Base-by-base conservation (phyloP, 768 basidiomycete species). In the Suillus sp. region DNA sequence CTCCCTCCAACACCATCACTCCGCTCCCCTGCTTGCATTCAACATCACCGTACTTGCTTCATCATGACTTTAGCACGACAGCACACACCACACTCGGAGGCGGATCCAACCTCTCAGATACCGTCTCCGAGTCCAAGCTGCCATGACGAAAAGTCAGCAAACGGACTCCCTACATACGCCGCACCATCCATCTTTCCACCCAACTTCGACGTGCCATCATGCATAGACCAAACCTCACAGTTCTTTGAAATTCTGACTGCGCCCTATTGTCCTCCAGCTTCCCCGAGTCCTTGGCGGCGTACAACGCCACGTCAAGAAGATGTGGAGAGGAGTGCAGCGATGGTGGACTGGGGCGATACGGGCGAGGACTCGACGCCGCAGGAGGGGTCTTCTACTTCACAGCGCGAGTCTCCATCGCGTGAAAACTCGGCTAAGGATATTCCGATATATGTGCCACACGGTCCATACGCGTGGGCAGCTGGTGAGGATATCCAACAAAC, bases 401-500 rank as follows among this genome's bases (percentile, higher is more conserved):
- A 32, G 8, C 27, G 3, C 64, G 35, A 61, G 56, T 13, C 32
- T 62, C 34, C 64, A 37, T 27, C 51, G 20, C 62, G 16, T 61
- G 50, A n/a, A 63, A 34, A 22, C 65, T 67, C 6, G 62, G 76
- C 30, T 67, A 69, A 57, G 27, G 30, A 45, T 38, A 16, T 47
- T 8, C 71, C 68, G 48, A 62, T 75, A 27, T 75, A 75, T 40
- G 54, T 62, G 34, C 75, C 74, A n/a, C 74, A 76, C n/a, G 74
- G 74, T 45, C 67, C 53, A 2, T 75, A 71, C 69, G 69, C 73
- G 1, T 77, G 74, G 75, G 67, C 75, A 5, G 70, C 65, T 16
- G 74, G 71, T 10, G 64, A 68, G 27, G 53, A 71, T 27, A 51
- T 75, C 53, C 61, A 77, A 20, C 58, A 74, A 59, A 67, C 75